Percentiles rank a stretch among this genome's conserved stretches.
Conservation (phyloP, 2,329 filamentous ascomycete species). For the Aspergillus luchuensis region DNA sequence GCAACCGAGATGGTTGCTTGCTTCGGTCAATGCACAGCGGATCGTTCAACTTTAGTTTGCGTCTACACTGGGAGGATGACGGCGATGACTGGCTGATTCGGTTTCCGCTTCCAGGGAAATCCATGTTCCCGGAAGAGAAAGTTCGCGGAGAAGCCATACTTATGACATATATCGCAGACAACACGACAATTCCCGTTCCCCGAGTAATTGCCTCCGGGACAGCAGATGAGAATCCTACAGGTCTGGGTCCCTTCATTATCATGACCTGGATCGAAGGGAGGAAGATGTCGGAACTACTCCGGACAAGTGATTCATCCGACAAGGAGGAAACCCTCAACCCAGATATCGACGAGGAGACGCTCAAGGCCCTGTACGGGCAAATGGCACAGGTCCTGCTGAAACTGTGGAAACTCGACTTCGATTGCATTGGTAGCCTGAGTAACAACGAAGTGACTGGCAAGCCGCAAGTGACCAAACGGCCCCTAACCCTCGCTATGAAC, state of each 20-base stretch:
- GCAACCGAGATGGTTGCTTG: conserved; percentile 12
- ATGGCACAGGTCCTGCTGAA: conserved; percentile 13
- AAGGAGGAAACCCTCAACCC: neutral
- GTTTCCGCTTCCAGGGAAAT: conserved; percentile 15
- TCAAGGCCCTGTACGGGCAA: conserved; percentile 7
- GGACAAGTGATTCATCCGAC: neutral
- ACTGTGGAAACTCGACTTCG: conserved; percentile 9
- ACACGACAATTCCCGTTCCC: conserved; percentile 15
- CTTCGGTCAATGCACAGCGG: conserved; percentile 15
- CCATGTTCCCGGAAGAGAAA: conserved; percentile 19
- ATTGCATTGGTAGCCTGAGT: conserved; percentile 5
- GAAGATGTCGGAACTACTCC: conserved; percentile 10
- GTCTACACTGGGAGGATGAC: conserved; percentile 17
- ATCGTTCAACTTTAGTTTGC: conserved; percentile 16
- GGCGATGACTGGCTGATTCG: conserved; percentile 18
- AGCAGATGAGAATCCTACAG: conserved; percentile 4
- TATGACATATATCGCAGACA: conserved; percentile 9
- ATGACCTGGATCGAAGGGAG: conserved; percentile 15
- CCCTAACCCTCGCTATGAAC: conserved; percentile 6
- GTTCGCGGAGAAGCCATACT: conserved; percentile 6
- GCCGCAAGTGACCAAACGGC: neutral
- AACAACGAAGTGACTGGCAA: neutral
- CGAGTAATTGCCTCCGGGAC: conserved; percentile 5
- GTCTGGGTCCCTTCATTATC: conserved; percentile 18
- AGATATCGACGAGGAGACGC: neutral